Evolutionary conservation across 1,139 yeast genomes (phyloP).

Genomic region (Zygoascus meyerae): DNA sequence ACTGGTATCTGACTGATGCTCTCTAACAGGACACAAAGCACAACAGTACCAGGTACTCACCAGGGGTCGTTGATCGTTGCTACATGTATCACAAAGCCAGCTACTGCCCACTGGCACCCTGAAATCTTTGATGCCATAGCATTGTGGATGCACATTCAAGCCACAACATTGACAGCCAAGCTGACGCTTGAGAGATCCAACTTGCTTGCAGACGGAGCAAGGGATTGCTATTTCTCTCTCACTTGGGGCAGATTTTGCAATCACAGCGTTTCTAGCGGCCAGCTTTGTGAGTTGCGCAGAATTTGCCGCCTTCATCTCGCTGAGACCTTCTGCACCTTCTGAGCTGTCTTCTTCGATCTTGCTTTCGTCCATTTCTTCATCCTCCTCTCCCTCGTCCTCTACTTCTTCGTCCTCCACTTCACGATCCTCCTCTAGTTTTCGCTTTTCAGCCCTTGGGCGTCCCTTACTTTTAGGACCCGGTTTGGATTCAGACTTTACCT

Average conservation of each 20-base stretch:
- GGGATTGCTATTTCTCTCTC: neutral
- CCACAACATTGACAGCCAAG: constrained; percentile 66
- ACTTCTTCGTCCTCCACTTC: neutral
- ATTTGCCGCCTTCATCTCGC: neutral
- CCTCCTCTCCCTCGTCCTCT: neutral
- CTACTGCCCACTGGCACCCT: constrained; percentile 8
- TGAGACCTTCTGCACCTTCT: neutral
- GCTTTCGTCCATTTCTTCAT: neutral
- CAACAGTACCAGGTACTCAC: constrained; percentile 58
- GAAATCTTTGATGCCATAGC: constrained; percentile 16
- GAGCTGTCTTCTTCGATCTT: neutral
- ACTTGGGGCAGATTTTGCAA: neutral
- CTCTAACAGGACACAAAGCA: constrained; percentile 56
- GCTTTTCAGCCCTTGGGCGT: constrained; percentile 29
- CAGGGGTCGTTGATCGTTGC: constrained; percentile 60
- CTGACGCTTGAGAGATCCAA: constrained; percentile 26
- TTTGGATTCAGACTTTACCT: neutral
- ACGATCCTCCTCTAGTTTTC: neutral
- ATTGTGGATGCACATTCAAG: constrained; percentile 50
- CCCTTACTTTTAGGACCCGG: constrained; percentile 24
- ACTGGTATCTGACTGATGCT: constrained; percentile 29
- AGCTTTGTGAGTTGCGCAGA: neutral
- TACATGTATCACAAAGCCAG: constrained; percentile 85
- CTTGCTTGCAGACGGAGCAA: constrained; percentile 12
- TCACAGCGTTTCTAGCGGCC: neutral